Base-by-base conservation (phyloP, 2,329 filamentous ascomycete genomes). In the Aspergillus sp. region DNA sequence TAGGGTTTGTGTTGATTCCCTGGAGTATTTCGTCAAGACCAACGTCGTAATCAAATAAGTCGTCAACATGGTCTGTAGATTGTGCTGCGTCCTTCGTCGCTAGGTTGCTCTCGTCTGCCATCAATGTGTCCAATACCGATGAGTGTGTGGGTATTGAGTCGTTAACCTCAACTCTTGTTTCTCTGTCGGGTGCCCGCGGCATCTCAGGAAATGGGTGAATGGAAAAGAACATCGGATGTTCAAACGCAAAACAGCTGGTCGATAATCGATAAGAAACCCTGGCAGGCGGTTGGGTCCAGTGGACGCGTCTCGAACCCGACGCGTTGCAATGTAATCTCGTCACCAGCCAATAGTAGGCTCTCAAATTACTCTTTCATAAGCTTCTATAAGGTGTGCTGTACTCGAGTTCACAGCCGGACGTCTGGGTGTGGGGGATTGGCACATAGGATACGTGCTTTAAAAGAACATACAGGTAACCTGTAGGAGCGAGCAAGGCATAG, bases 11-110 rank as follows among this genome's bases (percentile, higher is more conserved):
- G 50, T 64, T 74, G 7, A 75, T 66, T 44, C 78, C 76, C 53
- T 75, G 71, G 32, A 83, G 73, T 53, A 83, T 75, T 45, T 81
- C 77, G 56, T 81, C 80, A 58, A 80, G 78, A 7, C 75, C 86
- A 11, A 87, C 79, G 64, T 91, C 88, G 69, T 93, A 93, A 66
- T 93, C 85, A 65, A 95, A 88, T 9, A 96, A 80, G 50, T 88
- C 86, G 60, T 89, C 85, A 26, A 87, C 76, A 22, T 83, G 81
- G 53, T 83, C 78, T 3, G 76, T 64, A 48, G 73, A 67, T 47
- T 51, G 47, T 24, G 54, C 48, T 34, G 64, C 47, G 26, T 11
- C 26, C 48, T 58, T 47, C 56, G 52, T 42, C 60, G 59, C 36
- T 59, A 59, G 58, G 60, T 43, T 52, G 22, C 32, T 30, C 52